Percentiles rank a stretch among this genome's conserved stretches.
Conservation (phyloP, 176 grass and related monocot genomes). For the Zea mays region Zm-B73-REFERENCE-NAM-5.0 NC_050096.1:285399501-285400000, state of each 20-base stretch:
- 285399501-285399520: too few species aligned
- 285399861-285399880: neutral
- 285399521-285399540: too few species aligned
- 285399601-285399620: too few species aligned
- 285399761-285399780: neutral
- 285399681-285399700: too few species aligned
- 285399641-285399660: too few species aligned
- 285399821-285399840: neutral
- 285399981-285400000: conserved; percentile 8
- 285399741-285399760: neutral
- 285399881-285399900: neutral
- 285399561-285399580: too few species aligned
- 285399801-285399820: neutral
- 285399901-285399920: neutral
- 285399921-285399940: conserved; percentile 15
- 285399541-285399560: too few species aligned
- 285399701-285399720: too few species aligned
- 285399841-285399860: neutral
- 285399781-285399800: neutral
- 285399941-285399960: conserved; percentile 28
- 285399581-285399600: too few species aligned
- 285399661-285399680: too few species aligned
- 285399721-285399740: neutral
- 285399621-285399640: too few species aligned
- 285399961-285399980: conserved; percentile 25